A percentile compares a stretch with the other conserved stretches of the same genome.
Evolutionary conservation across 148 eudicot species (phyloP).

Genomic region (Silene uniflora): DNA sequence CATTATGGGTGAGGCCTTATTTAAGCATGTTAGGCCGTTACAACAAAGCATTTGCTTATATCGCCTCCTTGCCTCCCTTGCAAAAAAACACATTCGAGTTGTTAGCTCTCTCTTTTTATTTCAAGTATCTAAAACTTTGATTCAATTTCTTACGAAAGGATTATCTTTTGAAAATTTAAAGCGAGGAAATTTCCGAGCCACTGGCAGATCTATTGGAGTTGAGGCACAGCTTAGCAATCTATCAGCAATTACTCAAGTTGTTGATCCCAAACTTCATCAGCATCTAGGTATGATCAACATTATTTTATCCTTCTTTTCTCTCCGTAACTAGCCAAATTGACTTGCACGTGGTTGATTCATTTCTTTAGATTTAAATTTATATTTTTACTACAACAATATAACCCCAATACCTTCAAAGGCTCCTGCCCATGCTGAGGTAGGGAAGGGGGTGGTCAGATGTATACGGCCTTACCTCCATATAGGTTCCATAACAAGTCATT

Average conservation of each 20-base stretch:
- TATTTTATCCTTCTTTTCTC: neutral
- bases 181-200: constrained; percentile 96
- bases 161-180: constrained; percentile 39
- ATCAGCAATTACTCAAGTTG: constrained; percentile 81
- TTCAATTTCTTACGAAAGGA: constrained; percentile 28
- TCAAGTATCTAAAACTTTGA: constrained; percentile 3
- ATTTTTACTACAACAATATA: no score
- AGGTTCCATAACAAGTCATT: neutral
- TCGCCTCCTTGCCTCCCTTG: no score
- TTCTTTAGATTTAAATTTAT: neutral
- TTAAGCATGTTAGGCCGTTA: no score
- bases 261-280: constrained; percentile 98
- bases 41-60: no score
- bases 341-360: neutral
- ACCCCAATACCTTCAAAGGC: no score
- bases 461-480: no score
- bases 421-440: neutral
- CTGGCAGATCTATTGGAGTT: constrained; percentile 88
- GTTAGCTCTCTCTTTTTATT: neutral
- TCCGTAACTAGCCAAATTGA: neutral
- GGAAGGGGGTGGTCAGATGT: no score
- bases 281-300: constrained; percentile 64
- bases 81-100: neutral
- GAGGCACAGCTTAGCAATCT: constrained; percentile 79
- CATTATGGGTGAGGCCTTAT: no score